phyloP scores from a whole-genome alignment of 83 land plant genomes.

The Picea engelmannii region DNA sequence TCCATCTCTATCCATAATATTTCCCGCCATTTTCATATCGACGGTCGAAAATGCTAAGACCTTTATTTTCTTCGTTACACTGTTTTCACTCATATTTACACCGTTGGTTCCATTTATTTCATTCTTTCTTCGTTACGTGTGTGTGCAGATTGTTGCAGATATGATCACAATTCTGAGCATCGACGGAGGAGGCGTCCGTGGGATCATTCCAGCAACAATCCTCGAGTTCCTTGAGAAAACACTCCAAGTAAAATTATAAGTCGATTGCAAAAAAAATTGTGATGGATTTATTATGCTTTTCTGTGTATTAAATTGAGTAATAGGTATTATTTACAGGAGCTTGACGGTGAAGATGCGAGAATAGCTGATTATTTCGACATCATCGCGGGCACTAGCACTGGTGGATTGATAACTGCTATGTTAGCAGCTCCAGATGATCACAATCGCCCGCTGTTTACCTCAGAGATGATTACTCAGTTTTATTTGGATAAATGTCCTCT shows the following conservation, averaged over 20 bases:
- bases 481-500: slow-evolving; percentile 22
- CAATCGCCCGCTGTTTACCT: slow-evolving; percentile 22
- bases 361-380: slow-evolving; percentile 47
- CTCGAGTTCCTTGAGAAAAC: neutral
- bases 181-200: neutral
- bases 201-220: neutral
- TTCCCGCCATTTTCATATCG: too few species aligned
- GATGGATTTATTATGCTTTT: too few species aligned
- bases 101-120: too few species aligned
- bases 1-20: too few species aligned
- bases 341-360: slow-evolving; percentile 30
- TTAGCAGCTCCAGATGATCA: slow-evolving; percentile 17
- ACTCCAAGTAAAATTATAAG: too few species aligned
- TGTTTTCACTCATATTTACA: too few species aligned
- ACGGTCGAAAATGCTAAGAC: too few species aligned
- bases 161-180: neutral
- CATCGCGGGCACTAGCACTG: slow-evolving; percentile 43
- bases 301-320: too few species aligned
- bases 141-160: too few species aligned
- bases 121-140: too few species aligned
- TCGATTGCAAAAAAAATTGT: too few species aligned
- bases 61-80: too few species aligned
- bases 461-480: slow-evolving; percentile 24
- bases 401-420: slow-evolving; percentile 33
- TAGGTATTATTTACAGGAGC: slow-evolving; percentile 3